Base-by-base conservation (phyloP, 1,284 basidiomycete genomes). In the Tranzscheliella williamsii region DNA sequence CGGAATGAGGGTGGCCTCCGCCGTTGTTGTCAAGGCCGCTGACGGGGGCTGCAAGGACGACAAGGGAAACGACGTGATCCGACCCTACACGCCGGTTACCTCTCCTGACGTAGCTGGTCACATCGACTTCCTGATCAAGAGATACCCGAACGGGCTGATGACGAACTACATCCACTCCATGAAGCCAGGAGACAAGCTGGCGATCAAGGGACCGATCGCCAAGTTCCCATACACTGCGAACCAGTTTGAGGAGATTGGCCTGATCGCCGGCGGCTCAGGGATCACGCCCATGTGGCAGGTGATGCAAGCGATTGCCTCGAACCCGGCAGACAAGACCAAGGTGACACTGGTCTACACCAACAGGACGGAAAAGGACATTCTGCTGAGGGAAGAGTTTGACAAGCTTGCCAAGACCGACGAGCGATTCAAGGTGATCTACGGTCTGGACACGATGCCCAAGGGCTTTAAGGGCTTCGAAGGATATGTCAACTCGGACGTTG, bases 291-390 rank as follows among this genome's bases (percentile, higher is more conserved):
- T 78, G 71, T 79, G 71, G 71, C 78, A 79, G 54, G 43, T 75
- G 31, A 75, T 79, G 24, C 76, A 80, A 57, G 55, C 71, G 24
- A 79, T 78, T 39, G 70, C 73, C 31, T 43, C 57, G 35, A 73
- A 81, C 74, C 76, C 81, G 2, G 85, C 88, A 67, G 96, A 98
- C 85, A 92, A 88, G 81, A 97, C 95, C 63, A 91, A 93, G 78
- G 94, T 90, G 80, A 95, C 88, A 39, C 83, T 97, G 47, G 80
- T 98, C 71, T 97, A 89, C 80, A 86, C 89, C 34, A 97, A 97
- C 80, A 84, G 90, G 42, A 84, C 87, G n/a, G 89, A 92, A 76
- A 82, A 85, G 58, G 94, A 97, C 78, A 94, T 98, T 67, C 85
- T 95, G 38, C 83, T 95, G 52, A 85, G 85, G 33, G 85, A 90